These are phyloP conservation scores for Candida tropicalis DNA, from an alignment of 1,139 yeast species.

Conservation along the genomic window DNA sequence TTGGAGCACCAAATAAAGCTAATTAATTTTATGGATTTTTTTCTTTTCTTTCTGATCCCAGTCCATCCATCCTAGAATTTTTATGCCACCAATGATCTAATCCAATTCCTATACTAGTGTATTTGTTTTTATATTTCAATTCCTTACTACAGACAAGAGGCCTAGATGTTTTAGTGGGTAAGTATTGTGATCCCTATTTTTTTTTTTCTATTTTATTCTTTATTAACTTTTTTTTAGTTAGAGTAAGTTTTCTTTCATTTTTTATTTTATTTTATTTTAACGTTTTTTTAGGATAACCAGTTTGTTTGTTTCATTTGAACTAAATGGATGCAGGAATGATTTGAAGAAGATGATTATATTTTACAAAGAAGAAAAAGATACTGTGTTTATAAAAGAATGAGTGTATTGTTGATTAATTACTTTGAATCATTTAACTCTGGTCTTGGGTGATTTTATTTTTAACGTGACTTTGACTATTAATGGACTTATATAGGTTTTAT, in stretches of 20 bases:
- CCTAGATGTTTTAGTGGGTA: constrained; percentile 6
- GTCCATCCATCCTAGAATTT: too few species aligned
- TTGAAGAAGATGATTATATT: constrained; percentile 1
- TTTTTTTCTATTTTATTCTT: background rate
- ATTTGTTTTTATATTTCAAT: too few species aligned
- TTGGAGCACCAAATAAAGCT: too few species aligned
- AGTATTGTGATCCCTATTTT: background rate
- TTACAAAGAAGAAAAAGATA: background rate
- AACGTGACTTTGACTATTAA: constrained; percentile 2
- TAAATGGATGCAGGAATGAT: background rate
- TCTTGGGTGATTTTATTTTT: constrained; percentile 2
- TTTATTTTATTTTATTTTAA: constrained; percentile 3
- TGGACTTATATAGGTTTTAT: background rate
- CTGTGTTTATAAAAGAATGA: background rate
- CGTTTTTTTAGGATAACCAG: constrained; percentile 5
- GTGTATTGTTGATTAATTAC: background rate
- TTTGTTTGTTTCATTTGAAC: too few species aligned
- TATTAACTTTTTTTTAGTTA: background rate
- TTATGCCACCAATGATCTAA: too few species aligned
- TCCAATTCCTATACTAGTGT: too few species aligned
- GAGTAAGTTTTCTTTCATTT: constrained; percentile 5
- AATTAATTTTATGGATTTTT: too few species aligned
- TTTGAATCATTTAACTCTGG: constrained; percentile 7
- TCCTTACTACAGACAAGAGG: background rate
- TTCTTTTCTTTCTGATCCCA: too few species aligned